Conservation (phyloP, 352 stramenopile species). For the Phytophthora hybrid region DNA sequence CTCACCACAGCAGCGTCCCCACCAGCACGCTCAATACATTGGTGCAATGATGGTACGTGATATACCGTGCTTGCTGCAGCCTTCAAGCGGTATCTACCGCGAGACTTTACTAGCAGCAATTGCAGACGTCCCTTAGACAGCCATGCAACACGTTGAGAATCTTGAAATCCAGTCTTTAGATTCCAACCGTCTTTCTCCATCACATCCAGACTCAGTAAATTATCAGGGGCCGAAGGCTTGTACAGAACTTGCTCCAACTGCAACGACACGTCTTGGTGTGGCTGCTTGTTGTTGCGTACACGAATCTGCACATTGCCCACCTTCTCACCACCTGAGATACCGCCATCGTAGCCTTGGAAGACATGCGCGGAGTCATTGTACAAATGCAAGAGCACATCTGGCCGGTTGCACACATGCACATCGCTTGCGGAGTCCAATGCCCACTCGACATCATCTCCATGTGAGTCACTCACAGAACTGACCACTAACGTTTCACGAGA, state of each 20-base stretch:
- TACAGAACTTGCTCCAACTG: constrained; percentile 7
- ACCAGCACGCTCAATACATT: no score
- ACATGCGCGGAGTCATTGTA: no score
- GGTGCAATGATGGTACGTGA: not conserved
- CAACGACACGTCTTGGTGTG: constrained; percentile 10
- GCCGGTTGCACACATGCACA: no score
- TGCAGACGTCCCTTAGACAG: not conserved
- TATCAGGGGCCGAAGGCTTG: constrained; percentile 7
- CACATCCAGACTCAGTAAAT: constrained; percentile 13
- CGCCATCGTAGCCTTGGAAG: no score
- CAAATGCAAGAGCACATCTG: no score
- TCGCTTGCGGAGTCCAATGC: no score
- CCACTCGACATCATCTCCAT: constrained; percentile 14
- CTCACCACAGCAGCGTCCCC: no score
- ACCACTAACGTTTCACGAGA: not conserved
- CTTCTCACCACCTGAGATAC: no score
- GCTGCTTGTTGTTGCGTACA: constrained; percentile 7
- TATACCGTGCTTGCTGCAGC: not conserved
- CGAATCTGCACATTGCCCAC: no score
- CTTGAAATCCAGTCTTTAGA: not conserved
- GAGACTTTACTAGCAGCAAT: not conserved
- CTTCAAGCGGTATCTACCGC: constrained; percentile 11
- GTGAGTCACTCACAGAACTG: constrained; percentile 12
- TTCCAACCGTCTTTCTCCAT: constrained; percentile 15
- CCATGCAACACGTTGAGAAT: constrained; percentile 8